Conservation (phyloP, 192 early-diverging fungal genomes). For the Fimicolochytrium jonesii region DNA sequence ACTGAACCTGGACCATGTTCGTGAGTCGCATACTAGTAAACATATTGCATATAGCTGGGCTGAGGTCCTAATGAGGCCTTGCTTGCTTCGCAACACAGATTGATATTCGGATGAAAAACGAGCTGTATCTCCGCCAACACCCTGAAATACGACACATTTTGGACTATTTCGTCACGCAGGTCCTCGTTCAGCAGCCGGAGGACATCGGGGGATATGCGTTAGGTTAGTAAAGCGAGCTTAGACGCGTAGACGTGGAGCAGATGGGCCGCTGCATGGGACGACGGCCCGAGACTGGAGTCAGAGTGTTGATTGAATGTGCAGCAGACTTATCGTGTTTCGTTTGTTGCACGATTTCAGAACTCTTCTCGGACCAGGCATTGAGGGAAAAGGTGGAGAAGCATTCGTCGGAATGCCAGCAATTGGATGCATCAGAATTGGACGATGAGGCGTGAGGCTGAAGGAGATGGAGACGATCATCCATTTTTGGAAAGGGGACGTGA, state of each 20-base stretch:
- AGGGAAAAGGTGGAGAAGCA: slow-evolving; percentile 25
- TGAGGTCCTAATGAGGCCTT: background rate
- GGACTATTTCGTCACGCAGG: slow-evolving; percentile 37
- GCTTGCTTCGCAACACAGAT: slow-evolving; percentile 14
- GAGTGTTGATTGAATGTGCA: no score
- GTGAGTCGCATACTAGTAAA: background rate
- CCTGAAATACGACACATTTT: slow-evolving; percentile 47
- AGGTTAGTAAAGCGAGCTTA: no score
- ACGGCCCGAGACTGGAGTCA: no score
- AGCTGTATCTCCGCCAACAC: slow-evolving; percentile 44
- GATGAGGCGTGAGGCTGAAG: no score
- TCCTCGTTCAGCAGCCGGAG: slow-evolving; percentile 35
- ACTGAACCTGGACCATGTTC: slow-evolving; percentile 18
- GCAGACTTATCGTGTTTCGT: no score
- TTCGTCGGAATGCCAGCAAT: background rate
- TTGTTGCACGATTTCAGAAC: no score
- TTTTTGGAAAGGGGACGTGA: no score
- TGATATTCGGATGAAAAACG: slow-evolving; percentile 42
- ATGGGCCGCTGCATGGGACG: no score
- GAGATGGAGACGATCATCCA: no score
- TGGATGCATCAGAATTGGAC: no score
- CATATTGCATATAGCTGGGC: background rate
- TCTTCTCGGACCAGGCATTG: slow-evolving; percentile 29
- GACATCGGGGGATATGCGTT: no score
- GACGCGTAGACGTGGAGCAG: no score